phyloP scores from a whole-genome alignment of 768 basidiomycete genomes.

The Hemileccinum rubropunctum region DNA sequence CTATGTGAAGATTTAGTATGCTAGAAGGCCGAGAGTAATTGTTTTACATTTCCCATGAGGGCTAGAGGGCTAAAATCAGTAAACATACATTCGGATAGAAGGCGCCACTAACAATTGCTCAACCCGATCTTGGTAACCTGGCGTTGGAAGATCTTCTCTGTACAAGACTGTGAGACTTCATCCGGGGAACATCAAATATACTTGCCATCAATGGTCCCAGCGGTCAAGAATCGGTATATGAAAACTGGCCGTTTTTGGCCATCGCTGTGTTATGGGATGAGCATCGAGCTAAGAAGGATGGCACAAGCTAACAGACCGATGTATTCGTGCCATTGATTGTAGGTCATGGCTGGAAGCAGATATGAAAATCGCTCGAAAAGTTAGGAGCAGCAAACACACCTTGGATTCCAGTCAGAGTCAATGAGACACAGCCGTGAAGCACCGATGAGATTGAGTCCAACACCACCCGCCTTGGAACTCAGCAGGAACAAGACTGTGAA shows the following conservation, averaged over 20 bases:
- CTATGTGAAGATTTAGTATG: constrained; percentile 24
- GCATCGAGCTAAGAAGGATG: background rate
- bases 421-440: constrained; percentile 84
- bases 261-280: constrained; percentile 52
- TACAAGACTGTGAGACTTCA: constrained; percentile 3
- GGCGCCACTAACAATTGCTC: constrained; percentile 65
- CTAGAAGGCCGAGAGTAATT: background rate
- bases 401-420: constrained; percentile 95
- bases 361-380: background rate
- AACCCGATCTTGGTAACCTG: constrained; percentile 93
- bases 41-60: constrained; percentile 64
- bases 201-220: constrained; percentile 87
- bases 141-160: constrained; percentile 90
- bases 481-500: constrained; percentile 80
- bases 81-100: constrained; percentile 3
- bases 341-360: constrained; percentile 66
- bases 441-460: constrained; percentile 90
- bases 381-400: constrained; percentile 36
- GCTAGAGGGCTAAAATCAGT: constrained; percentile 39
- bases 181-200: background rate
- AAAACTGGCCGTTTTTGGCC: constrained; percentile 91
- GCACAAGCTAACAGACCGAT: constrained; percentile 52
- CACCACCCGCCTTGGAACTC: constrained; percentile 94
- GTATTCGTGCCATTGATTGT: constrained; percentile 97
- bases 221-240: constrained; percentile 83